A percentile compares a stretch with the other conserved stretches of the same genome.
Evolutionary conservation across 805 yeast species (phyloP).

Genomic region (Candida yuanshanica): DNA sequence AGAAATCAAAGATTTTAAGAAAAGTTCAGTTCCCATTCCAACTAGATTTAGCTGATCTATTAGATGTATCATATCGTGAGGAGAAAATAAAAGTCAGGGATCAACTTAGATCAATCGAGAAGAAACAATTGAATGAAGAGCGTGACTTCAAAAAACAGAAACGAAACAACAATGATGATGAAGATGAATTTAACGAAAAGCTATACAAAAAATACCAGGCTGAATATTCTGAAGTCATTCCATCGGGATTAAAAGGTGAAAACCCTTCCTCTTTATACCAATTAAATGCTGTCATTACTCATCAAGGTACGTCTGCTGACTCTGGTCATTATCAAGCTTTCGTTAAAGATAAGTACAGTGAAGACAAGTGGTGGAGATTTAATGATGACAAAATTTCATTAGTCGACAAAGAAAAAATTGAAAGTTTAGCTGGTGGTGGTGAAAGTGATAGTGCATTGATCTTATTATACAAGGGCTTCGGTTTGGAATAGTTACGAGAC

Average conservation of each 20-base stretch:
- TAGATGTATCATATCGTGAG: constrained; percentile 69
- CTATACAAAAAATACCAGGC: constrained; percentile 43
- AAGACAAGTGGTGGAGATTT: constrained; percentile 87
- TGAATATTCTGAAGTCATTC: constrained; percentile 39
- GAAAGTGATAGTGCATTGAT: constrained; percentile 95
- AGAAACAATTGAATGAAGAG: constrained; percentile 63
- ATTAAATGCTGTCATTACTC: constrained; percentile 78
- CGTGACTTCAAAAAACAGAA: constrained; percentile 65
- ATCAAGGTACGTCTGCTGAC: constrained; percentile 92
- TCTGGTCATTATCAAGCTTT: constrained; percentile 96
- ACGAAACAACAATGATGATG: constrained; percentile 40
- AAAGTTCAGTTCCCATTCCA: constrained; percentile 94
- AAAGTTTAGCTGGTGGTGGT: constrained; percentile 91
- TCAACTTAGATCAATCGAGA: constrained; percentile 67
- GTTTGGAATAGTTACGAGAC: constrained; percentile 33
- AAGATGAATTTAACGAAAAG: constrained; percentile 43
- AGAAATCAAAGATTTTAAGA: constrained; percentile 89
- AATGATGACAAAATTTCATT: constrained; percentile 84
- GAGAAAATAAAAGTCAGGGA: constrained; percentile 72
- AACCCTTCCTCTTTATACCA: constrained; percentile 88
- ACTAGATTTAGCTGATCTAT: constrained; percentile 78
- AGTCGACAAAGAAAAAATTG: constrained; percentile 79
- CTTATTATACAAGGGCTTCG: constrained; percentile 78
- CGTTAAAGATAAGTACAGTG: constrained; percentile 66
- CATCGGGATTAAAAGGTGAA: constrained; percentile 53